phyloP scores from a whole-genome alignment of 805 yeast species.

The Kodamaea jinghongensis region DNA sequence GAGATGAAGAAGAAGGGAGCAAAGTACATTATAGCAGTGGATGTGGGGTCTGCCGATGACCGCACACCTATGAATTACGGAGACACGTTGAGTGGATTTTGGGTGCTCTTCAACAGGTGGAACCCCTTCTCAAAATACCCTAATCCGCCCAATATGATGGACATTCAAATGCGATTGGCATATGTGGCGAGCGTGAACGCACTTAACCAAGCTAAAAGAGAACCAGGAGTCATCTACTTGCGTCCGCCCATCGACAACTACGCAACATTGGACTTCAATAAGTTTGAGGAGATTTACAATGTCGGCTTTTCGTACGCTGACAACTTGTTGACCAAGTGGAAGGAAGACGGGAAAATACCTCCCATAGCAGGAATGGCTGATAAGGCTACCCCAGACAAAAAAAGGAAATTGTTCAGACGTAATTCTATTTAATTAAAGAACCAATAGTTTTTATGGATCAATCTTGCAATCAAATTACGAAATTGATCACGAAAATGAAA shows the following conservation, averaged over 20 bases:
- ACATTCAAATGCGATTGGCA: slow-evolving; percentile 87
- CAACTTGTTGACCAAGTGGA: slow-evolving; percentile 50
- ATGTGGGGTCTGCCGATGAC: slow-evolving; percentile 94
- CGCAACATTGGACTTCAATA: slow-evolving; percentile 89
- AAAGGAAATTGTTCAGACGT: slow-evolving; percentile 46
- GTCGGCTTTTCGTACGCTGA: slow-evolving; percentile 80
- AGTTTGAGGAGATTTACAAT: slow-evolving; percentile 82
- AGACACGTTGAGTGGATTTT: slow-evolving; percentile 85
- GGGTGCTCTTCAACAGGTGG: slow-evolving; percentile 86
- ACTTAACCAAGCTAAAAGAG: slow-evolving; percentile 76
- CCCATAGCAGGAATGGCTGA: slow-evolving; percentile 52
- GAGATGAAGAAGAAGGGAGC: slow-evolving; percentile 94
- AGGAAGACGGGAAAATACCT: slow-evolving; percentile 55
- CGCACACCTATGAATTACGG: slow-evolving; percentile 88
- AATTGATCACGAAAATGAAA: too few species aligned
- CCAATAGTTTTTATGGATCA: too few species aligned
- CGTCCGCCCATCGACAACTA: slow-evolving; percentile 93
- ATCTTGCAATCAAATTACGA: too few species aligned
- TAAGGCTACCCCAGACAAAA: slow-evolving; percentile 20
- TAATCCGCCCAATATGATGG: slow-evolving; percentile 90
- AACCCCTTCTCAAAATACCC: slow-evolving; percentile 88
- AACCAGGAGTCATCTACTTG: slow-evolving; percentile 81
- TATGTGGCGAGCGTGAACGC: slow-evolving; percentile 96
- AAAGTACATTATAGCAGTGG: slow-evolving; percentile 82
- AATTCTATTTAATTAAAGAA: slow-evolving; percentile 51